These are phyloP conservation scores for Monilinia laxa DNA, from an alignment of 2,329 filamentous ascomycete species.

Conservation along the genomic window DNA sequence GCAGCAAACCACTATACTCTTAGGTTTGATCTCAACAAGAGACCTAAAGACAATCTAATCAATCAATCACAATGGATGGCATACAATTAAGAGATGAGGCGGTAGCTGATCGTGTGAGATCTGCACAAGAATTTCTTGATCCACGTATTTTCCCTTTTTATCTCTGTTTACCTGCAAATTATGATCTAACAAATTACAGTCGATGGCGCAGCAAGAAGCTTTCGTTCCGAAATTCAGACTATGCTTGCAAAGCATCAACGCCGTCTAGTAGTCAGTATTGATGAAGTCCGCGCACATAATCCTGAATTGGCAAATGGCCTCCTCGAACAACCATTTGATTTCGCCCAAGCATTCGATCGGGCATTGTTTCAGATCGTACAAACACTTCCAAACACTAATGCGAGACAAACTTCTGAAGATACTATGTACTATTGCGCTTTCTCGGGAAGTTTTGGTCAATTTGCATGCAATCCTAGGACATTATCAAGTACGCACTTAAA, in stretches of 20 bases:
- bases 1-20: conserved; percentile 9
- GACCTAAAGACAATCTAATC: background rate
- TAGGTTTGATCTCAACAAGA: background rate
- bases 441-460: conserved; percentile 92
- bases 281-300: conserved; percentile 88
- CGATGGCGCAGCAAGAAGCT: conserved; percentile 54
- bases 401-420: conserved; percentile 74
- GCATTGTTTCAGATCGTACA: conserved; percentile 87
- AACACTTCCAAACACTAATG: conserved; percentile 71
- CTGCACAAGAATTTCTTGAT: conserved; percentile 90
- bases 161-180: conserved; percentile 30
- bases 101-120: conserved; percentile 77
- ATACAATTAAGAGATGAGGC: conserved; percentile 81
- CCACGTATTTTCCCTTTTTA: conserved; percentile 63
- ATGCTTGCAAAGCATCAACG: conserved; percentile 69
- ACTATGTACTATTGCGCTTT: conserved; percentile 95
- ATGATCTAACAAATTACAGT: conserved; percentile 25
- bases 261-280: conserved; percentile 71
- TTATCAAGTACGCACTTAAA: conserved; percentile 87
- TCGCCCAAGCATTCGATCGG: conserved; percentile 80
- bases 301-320: conserved; percentile 75
- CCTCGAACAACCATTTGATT: conserved; percentile 85
- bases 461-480: conserved; percentile 90
- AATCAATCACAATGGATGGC: conserved; percentile 55
- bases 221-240: conserved; percentile 82